Evolutionary conservation across 106 monocot species (phyloP), one percentile per base, ranked within the genome.

Genomic region (Ottelia alismoides): DNA sequence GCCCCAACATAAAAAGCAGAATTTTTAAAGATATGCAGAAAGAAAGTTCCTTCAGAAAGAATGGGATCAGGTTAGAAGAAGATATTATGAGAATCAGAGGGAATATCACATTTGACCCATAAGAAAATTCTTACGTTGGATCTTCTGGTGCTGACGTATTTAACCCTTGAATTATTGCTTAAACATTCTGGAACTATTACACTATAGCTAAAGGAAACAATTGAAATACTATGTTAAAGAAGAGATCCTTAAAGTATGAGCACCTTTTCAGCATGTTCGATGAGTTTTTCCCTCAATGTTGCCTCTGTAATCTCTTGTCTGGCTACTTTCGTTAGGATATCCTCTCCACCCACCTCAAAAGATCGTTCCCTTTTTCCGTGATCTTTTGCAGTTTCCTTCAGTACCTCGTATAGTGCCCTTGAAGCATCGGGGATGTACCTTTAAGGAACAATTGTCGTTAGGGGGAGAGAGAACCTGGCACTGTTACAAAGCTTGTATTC

Each of bases 381-480:
- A 2, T 25, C 27, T 31, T 3, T 22, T 27, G 11, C 43, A 23
- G 31, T 55, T 40, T 56, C 63, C 18, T 28, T 49, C 49, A 71
- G 40, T 25, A 71, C 50, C 22, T 71, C 70, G 49, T 35, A 26
- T 32, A 71, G 56, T 11, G 70, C 70, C 30, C 70, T 71, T 9
- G 63, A 71, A 50, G 56, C 70, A 63, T 71, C 70, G 12, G 70
- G 70, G 43, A 71, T 49, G 48, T 71, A 71, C 47, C 70, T 71
- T 62, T 27, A 54, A 45, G 40, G 16, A 7, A 43, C 6, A 43
- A 43, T 6, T 43, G 16, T 6, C 6, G 40, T 16, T 16, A 43
- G 6, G 40, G 10, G 16, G 6, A 7, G 10, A 43, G 40, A 43
- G 10, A 43, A n/a, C n/a, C n/a, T n/a, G n/a, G n/a, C n/a, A n/a